A percentile compares a stretch with the other conserved stretches of the same genome.
These are phyloP conservation scores for Candida buenavistaensis DNA, from an alignment of 1,139 yeast genomes.

Conservation along the genomic window DNA sequence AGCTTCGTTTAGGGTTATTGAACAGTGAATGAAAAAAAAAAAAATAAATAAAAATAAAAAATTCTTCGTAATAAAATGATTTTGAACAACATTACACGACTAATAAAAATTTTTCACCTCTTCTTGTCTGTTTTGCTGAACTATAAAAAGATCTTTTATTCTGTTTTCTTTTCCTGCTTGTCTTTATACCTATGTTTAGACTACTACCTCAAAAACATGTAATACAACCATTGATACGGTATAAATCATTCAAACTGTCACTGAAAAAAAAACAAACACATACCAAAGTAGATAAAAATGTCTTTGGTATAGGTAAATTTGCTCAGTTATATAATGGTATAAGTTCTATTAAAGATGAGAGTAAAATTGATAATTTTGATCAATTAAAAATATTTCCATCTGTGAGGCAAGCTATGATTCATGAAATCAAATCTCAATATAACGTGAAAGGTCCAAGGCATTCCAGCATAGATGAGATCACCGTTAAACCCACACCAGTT, in stretches of 20 bases:
- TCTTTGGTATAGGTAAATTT: conserved; percentile 23
- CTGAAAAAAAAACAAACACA: conserved; percentile 5
- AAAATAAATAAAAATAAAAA: no score
- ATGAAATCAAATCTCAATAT: conserved; percentile 57
- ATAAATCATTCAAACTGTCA: conserved; percentile 1
- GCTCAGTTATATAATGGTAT: conserved; percentile 21
- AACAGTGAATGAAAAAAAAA: no score
- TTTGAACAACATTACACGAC: no score
- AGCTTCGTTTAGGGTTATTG: no score
- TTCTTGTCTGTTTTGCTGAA: no score
- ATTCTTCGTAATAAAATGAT: no score
- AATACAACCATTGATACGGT: conserved; percentile 3
- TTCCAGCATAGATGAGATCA: conserved; percentile 30
- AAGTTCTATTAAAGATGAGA: conserved; percentile 11
- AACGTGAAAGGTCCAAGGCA: conserved; percentile 38
- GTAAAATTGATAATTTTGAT: conserved; percentile 58
- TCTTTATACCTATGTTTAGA: conserved; percentile 4
- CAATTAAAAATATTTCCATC: conserved; percentile 66
- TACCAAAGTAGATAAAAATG: conserved; percentile 2
- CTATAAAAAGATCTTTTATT: not conserved
- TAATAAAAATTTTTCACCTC: no score
- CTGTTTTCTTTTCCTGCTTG: not conserved
- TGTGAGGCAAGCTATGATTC: conserved; percentile 61
- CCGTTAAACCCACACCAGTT: conserved; percentile 42
- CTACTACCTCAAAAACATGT: conserved; percentile 1